phyloP scores from a whole-genome alignment of 306 rosid species.

The Hylodesmum podocarpum region DNA sequence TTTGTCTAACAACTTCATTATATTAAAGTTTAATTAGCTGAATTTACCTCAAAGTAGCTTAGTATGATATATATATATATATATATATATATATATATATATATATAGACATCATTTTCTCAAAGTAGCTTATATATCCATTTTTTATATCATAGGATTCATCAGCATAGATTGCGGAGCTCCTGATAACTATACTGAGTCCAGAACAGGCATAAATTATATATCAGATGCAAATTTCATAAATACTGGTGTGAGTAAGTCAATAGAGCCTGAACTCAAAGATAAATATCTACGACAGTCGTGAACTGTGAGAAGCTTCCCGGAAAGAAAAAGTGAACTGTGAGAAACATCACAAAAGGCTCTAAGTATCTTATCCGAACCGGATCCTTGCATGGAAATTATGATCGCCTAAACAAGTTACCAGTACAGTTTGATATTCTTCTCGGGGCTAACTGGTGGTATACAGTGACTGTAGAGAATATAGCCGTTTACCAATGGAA shows the following conservation, averaged over 20 bases:
- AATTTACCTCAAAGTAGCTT: not conserved
- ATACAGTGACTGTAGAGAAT: not conserved
- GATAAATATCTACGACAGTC: not conserved
- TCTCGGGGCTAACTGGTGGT: constrained; percentile 44
- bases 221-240: constrained; percentile 43
- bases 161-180: constrained; percentile 51
- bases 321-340: constrained; percentile 46
- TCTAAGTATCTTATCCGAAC: constrained; percentile 36
- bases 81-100: too few species aligned
- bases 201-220: constrained; percentile 24
- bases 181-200: constrained; percentile 27
- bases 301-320: constrained; percentile 44
- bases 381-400: constrained; percentile 41
- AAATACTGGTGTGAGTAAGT: constrained; percentile 19
- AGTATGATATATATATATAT: too few species aligned
- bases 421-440: constrained; percentile 45
- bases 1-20: not conserved
- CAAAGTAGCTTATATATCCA: too few species aligned
- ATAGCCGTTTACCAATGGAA: fast-evolving
- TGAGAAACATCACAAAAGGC: constrained; percentile 11
- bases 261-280: not conserved
- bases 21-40: not conserved
- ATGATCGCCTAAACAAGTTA: constrained; percentile 30
- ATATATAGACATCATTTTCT: too few species aligned
- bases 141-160: constrained; percentile 28